phyloP scores from a whole-genome alignment of 305 asterid genomes.

The Striga hermonthica region DNA sequence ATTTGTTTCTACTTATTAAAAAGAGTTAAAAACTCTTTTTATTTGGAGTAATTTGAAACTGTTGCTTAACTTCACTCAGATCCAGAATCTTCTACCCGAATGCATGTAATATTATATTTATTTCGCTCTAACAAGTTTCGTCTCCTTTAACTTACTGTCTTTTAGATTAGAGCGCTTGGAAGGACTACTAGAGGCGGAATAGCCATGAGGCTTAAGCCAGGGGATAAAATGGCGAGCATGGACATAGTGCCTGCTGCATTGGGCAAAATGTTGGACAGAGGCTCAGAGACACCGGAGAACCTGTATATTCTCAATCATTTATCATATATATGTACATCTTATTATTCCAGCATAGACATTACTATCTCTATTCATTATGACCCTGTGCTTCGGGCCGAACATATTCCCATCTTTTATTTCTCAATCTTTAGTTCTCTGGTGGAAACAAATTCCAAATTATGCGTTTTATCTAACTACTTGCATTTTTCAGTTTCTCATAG shows the following conservation, averaged over 20 bases:
- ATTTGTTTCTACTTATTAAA: too few relatives aligned
- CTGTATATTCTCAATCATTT: conserved; percentile 42
- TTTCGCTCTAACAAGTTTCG: conserved; percentile 9
- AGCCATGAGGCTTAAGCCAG: conserved; percentile 88
- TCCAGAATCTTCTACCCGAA: too few relatives aligned
- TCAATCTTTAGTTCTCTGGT: too few relatives aligned
- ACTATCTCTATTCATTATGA: background rate
- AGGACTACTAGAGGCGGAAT: conserved; percentile 88
- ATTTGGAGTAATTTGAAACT: too few relatives aligned
- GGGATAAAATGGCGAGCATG: conserved; percentile 90
- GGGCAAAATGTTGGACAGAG: conserved; percentile 49
- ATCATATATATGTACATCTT: background rate
- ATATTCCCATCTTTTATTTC: too few relatives aligned
- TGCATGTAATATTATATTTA: conserved; percentile 10
- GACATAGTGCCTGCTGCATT: conserved; percentile 83
- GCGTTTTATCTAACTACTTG: too few relatives aligned
- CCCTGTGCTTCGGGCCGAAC: conserved; percentile 14
- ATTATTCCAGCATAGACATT: background rate
- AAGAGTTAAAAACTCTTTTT: too few relatives aligned
- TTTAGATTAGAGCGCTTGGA: conserved; percentile 86
- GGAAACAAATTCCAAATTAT: too few relatives aligned
- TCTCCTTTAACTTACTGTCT: conserved; percentile 19
- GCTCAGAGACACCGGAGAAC: conserved; percentile 39
- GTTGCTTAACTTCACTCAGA: too few relatives aligned
- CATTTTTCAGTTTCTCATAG: too few relatives aligned